These are phyloP conservation scores for Aspergillus carlsbadensis DNA, from an alignment of 495 filamentous ascomycete species.

Conservation along the genomic window DNA sequence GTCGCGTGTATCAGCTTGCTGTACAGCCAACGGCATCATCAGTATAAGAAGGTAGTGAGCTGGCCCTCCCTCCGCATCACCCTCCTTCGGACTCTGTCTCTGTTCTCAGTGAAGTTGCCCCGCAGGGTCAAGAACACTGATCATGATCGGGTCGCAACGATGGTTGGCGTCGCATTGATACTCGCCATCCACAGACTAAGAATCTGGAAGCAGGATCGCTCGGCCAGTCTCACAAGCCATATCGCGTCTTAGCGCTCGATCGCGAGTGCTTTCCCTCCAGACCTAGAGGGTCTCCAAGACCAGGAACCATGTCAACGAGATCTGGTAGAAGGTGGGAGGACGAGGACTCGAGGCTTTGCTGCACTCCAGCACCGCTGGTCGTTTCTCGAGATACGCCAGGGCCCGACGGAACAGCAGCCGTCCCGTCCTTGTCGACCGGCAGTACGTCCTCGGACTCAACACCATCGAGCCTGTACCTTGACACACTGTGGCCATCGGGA, in stretches of 20 bases:
- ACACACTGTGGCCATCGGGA: constrained; percentile 20
- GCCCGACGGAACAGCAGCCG: constrained; percentile 3
- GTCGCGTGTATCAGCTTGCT: constrained; percentile 5
- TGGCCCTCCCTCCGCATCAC: constrained; percentile 2
- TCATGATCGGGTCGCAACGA: constrained; percentile 5
- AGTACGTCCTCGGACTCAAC: constrained; percentile 16
- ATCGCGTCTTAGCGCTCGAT: constrained; percentile 13
- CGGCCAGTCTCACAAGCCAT: constrained; percentile 8
- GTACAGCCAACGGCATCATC: background rate
- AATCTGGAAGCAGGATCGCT: constrained; percentile 23
- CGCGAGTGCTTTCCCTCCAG: background rate
- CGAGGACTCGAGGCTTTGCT: background rate
- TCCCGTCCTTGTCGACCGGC: constrained; percentile 26
- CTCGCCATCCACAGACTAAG: constrained; percentile 22
- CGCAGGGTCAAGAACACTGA: constrained; percentile 5
- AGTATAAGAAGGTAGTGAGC: constrained; percentile 4
- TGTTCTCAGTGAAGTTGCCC: constrained; percentile 3
- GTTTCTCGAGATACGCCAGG: background rate
- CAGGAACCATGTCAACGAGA: background rate
- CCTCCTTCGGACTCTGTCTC: background rate
- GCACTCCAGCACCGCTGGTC: background rate
- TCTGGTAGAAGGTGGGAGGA: constrained; percentile 5
- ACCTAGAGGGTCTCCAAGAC: background rate
- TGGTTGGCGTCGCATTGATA: constrained; percentile 11
- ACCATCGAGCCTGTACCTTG: constrained; percentile 17